Evolutionary conservation across 1,284 basidiomycete species (phyloP), one percentile per base, ranked within the genome.

Genomic region (Pseudozyma pruni): DNA sequence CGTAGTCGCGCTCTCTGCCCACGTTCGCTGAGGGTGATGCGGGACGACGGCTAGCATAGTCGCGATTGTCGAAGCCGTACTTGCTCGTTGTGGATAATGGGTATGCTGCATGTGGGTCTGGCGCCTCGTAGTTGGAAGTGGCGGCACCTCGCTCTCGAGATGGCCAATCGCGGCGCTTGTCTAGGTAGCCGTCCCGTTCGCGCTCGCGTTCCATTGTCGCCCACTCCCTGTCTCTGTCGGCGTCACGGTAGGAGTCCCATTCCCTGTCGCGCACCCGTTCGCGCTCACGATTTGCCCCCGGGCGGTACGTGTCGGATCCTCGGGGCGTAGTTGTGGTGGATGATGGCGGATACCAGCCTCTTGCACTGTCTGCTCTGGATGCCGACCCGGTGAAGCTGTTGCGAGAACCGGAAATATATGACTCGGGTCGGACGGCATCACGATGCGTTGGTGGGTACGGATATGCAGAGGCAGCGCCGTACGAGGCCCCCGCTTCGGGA

Each of bases 221-320:
- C 50, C 74, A 53, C 10, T 73, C 70, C 23, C 70, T 33, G 6
- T 75, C 70, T 20, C 73, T 42, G 25, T 72, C 70, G 29, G 56
- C 40, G 11, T 73, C 72, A 1, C 69, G 55, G 35, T 51, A 55
- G 16, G 52, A 52, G 11, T 64, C 67, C 67, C 67, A 63, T 19
- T 72, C 69, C 33, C 62, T 32, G 2, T 70, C 68, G 25, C 68
- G 42, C 22, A 63, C 69, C 2, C 68, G 61, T 40, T 64, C 68
- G 13, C 68, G 55, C 2, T 62, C 64, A 5, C 64, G 57, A 31
- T 33, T 52, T 25, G 61, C 56, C 23, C 62, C 68, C 23, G 68
- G 68, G 1, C 68, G 53, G 27, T 72, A 72, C 3, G 50, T 66
- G 33, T 72, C 68, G 9, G 68, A 44, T 13, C 49, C 60, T 7